Base-by-base conservation (phyloP, 768 basidiomycete genomes). In the Pholiota conissans region DNA sequence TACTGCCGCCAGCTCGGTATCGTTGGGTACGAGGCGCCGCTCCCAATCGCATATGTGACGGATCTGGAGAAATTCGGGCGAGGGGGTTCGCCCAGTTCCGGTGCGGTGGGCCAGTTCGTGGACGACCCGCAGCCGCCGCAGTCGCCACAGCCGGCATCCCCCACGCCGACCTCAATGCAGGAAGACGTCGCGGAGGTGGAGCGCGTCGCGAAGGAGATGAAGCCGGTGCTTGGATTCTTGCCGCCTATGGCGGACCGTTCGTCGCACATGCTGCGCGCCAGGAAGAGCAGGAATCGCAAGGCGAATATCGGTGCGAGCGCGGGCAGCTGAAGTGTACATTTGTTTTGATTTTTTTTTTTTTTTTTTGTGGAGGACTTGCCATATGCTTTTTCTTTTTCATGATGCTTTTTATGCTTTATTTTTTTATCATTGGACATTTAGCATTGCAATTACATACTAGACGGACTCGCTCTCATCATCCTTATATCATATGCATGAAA, bases 1-100 rank as follows among this genome's bases (percentile, higher is more conserved):
- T 91, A 86, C 69, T 88, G 82, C 65, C 81, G 77, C 53, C 82
- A 89, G 65, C 80, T 91, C 8, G 86, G 82, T 30, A 90, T 92
- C 63, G 74, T 74, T 20, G 84, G 81, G 61, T 77, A 76, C 70
- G 79, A 83, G 63, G 79, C 89, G 2, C 76, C 85, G 14, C 72
- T 86, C 51, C 90, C 90, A 10, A 65, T 93, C 61, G 74, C 79
- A 39, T 84, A 76, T 64, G 71, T 67, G 54, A 72, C 30, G 7
- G 13, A 79, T 50, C 67, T 73, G 0, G 62, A 67, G 16, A 71
- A 70, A 6, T 45, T 45, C 24, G 16, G 59, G 65, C 27, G 63
- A 54, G 5, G 69, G 65, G 29, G 40, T 58, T 8, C 68, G 63
- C 1, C 58, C 52, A 1, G 64, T 58, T 42, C 61, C 62, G 24